Evolutionary conservation across 208 protist genomes (phyloP).

Genomic region (Plasmodiophora brassicae): DNA sequence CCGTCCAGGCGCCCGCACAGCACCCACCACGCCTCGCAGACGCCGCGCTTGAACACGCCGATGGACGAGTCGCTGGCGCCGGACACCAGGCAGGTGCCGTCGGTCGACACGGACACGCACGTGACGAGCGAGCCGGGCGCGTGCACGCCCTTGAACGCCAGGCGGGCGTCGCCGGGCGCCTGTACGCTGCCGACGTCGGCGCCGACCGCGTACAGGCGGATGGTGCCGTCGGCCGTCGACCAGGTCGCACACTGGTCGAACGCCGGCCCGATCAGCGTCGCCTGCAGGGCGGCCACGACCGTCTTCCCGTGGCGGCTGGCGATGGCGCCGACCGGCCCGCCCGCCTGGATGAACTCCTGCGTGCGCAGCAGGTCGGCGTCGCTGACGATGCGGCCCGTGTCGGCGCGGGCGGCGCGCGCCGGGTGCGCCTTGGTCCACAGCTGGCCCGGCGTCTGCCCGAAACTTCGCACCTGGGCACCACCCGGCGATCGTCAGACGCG

Average conservation of each 20-base stretch:
- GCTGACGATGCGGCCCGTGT: background rate
- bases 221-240: background rate
- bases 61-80: background rate
- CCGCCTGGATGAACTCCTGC: background rate
- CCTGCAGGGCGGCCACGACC: background rate
- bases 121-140: background rate
- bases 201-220: background rate
- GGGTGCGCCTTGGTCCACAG: conserved; percentile 57
- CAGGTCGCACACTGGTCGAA: background rate
- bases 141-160: background rate
- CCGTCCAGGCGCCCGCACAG: background rate
- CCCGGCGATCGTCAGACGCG: too few relatives aligned
- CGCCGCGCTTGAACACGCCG: background rate
- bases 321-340: background rate
- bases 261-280: background rate
- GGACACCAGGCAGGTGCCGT: background rate
- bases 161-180: background rate
- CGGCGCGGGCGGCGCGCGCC: background rate
- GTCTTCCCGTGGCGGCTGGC: background rate
- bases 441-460: conserved; percentile 64
- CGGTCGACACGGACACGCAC: background rate
- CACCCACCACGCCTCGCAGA: background rate
- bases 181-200: too few relatives aligned
- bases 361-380: background rate
- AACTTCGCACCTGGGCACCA: conserved; percentile 55